These are phyloP conservation scores for Picea abies DNA, from an alignment of 83 land plant species.

Conservation along the genomic window DNA sequence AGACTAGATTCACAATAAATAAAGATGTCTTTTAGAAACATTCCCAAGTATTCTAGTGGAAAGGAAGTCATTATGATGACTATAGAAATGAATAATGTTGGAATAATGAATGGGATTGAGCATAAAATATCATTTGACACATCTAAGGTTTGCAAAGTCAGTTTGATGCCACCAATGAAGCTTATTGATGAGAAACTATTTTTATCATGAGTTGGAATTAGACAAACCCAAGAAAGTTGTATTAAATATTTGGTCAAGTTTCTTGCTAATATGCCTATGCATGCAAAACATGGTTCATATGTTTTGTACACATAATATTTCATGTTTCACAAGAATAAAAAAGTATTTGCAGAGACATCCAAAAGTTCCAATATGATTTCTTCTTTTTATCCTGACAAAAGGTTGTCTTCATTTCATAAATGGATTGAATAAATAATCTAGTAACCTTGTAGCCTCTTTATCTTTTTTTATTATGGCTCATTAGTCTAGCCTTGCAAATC, in stretches of 20 bases:
- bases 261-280: neutral
- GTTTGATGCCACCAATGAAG: neutral
- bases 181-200: neutral
- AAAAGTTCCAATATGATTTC: too few species aligned
- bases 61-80: too few species aligned
- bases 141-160: conserved; percentile 63
- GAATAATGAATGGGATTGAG: too few species aligned
- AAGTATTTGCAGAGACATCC: too few species aligned
- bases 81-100: too few species aligned
- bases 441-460: too few species aligned
- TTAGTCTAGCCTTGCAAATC: too few species aligned
- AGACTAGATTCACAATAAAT: neutral
- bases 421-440: too few species aligned
- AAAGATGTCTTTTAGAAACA: conserved; percentile 47
- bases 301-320: conserved; percentile 83
- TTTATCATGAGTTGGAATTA: neutral
- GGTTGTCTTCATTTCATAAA: too few species aligned
- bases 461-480: too few species aligned
- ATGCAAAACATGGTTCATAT: conserved; percentile 61
- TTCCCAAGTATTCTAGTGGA: conserved; percentile 29
- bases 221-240: neutral
- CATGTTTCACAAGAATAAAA: conserved; percentile 30
- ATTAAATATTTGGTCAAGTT: too few species aligned
- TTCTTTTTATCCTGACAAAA: too few species aligned
- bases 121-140: conserved; percentile 78